These are phyloP conservation scores for Penicillium sp. DNA, from an alignment of 2,329 filamentous ascomycete genomes.

Conservation along the genomic window DNA sequence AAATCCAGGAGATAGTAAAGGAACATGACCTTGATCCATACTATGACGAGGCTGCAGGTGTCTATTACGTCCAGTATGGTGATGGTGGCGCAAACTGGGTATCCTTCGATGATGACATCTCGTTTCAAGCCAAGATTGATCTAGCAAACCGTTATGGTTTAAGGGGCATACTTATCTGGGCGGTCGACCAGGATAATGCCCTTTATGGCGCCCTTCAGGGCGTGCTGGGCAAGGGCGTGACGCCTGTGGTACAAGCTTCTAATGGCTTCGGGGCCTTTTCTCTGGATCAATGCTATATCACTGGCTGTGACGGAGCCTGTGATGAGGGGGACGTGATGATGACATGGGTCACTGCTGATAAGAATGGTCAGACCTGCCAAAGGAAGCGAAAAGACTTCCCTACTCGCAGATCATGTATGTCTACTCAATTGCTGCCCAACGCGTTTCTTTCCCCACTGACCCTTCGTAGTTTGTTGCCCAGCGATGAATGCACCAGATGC, in stretches of 20 bases:
- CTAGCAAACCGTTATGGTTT: slow-evolving; percentile 36
- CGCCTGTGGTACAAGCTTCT: background rate
- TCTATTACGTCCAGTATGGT: background rate
- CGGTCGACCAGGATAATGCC: slow-evolving; percentile 15
- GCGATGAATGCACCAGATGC: background rate
- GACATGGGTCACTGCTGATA: background rate
- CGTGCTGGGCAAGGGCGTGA: background rate
- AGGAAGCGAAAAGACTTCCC: too few species aligned
- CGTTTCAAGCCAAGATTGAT: slow-evolving; percentile 4
- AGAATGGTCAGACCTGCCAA: background rate
- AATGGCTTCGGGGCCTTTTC: slow-evolving; percentile 1
- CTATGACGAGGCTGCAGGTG: slow-evolving; percentile 22
- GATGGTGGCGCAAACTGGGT: background rate
- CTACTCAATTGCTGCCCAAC: too few species aligned
- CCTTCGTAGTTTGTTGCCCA: background rate
- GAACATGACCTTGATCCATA: slow-evolving; percentile 22
- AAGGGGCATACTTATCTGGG: slow-evolving; percentile 31
- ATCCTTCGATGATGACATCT: slow-evolving; percentile 1
- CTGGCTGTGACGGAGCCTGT: background rate
- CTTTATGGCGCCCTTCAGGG: background rate
- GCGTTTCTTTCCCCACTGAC: background rate
- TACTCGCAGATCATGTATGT: too few species aligned
- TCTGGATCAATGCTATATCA: slow-evolving; percentile 3
- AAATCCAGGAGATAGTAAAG: slow-evolving; percentile 32
- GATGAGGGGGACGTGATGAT: background rate